These are phyloP conservation scores for Colletotrichum orchidophilum DNA, from an alignment of 2,329 filamentous ascomycete genomes.

Conservation along the genomic window DNA sequence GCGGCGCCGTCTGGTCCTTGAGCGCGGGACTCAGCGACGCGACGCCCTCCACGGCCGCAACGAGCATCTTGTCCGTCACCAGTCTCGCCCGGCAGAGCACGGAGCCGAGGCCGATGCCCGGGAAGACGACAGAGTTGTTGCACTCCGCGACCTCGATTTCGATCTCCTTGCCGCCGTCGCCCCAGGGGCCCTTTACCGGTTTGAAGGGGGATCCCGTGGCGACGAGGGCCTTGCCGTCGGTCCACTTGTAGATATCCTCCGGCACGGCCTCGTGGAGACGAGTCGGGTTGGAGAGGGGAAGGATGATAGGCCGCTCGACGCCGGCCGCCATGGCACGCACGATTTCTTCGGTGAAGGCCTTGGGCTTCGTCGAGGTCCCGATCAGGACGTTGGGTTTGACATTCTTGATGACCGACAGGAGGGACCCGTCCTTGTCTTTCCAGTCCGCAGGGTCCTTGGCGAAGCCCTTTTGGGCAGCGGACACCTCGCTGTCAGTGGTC, in stretches of 20 bases:
- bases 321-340: conserved; percentile 80
- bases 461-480: conserved; percentile 73
- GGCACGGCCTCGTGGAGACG: conserved; percentile 84
- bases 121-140: conserved; percentile 89
- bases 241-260: conserved; percentile 80
- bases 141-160: conserved; percentile 75
- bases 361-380: conserved; percentile 83
- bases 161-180: conserved; percentile 52
- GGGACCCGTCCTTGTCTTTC: conserved; percentile 63
- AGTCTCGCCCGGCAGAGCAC: conserved; percentile 74
- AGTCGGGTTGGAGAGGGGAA: conserved; percentile 89
- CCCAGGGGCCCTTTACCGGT: conserved; percentile 72
- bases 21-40: conserved; percentile 77
- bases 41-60: conserved; percentile 80
- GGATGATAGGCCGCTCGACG: conserved; percentile 76
- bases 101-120: conserved; percentile 83
- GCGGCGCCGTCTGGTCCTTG: conserved; percentile 66
- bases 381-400: conserved; percentile 85
- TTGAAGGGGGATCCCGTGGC: conserved; percentile 87
- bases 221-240: conserved; percentile 78
- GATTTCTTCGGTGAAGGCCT: conserved; percentile 78
- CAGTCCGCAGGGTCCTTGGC: conserved; percentile 73
- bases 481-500: conserved; percentile 69
- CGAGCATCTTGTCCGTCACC: conserved; percentile 81
- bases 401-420: conserved; percentile 73